Base-by-base conservation (phyloP, 176 grass and related monocot species). In the Leersia perrieri region DNA sequence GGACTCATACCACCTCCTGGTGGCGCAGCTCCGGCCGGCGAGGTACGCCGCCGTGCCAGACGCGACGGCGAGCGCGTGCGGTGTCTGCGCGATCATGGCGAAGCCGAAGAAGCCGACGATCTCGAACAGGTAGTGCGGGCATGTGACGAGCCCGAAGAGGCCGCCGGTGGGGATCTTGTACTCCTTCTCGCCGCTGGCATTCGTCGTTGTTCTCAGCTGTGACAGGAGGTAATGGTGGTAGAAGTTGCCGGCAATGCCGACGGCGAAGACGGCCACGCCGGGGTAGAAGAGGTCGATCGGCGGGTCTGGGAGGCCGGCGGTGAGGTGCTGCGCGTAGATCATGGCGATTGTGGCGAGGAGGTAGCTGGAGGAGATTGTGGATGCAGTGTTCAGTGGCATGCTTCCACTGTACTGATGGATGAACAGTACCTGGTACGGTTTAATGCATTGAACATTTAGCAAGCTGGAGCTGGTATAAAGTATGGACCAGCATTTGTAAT, bases 121-220 rank as follows among this genome's bases (percentile, higher is more conserved):
- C 74, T 98, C 95, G 63, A 98, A 98, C 34, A 98, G 88, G 76
- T 98, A 98, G 47, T 94, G 86, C 3, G 92, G 92, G 71, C 92
- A 94, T 9, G 83, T 35, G 28, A 92, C 83, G 29, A 92, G 73
- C 16, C 72, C 60, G 12, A 94, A 98, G 29, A 98, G 81, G 2
- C 92, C 92, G 0, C 92, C 92, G 3, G 14, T 53, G 3, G 95
- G 90, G 55, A 98, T 94, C 82, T 84, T 94, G 86, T 98, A 94
- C 11, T 35, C 45, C 38, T 83, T 85, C 3, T 86, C 83, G 0
- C 62, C 75, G 13, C 64, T 60, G 1, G 55, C 10, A 18, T 12
- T 0, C 23, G 22, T 0, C 33, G 9, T 20, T 45, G 75, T 53
- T 73, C 95, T 80, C 3, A 98, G 87, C 33, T 22, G 70, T 0